Evolutionary conservation across 495 filamentous ascomycete species (phyloP), one percentile per base, ranked within the genome.

Genomic region (Penicillium parvum): DNA sequence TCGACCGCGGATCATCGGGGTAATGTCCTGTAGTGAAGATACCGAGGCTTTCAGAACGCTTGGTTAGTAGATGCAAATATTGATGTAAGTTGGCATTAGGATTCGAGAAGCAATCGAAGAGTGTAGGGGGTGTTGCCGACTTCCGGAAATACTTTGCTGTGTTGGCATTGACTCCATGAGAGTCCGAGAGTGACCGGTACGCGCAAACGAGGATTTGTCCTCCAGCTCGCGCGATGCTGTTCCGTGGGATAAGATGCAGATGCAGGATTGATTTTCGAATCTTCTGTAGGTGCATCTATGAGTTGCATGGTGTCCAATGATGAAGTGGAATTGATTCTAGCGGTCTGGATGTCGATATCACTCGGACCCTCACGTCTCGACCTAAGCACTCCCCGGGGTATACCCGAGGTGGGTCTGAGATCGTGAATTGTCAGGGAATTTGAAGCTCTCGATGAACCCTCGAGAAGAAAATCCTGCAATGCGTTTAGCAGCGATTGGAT

Each of bases 121-220:
- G 36, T 39, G 19, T 21, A 28, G 16, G 32, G 19, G 21, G 41
- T 44, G 5, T 15, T 23, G 37, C 41, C 41, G 28, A 17, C 27
- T 44, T 44, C 32, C 12, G 25, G 41, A 44, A 17, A 19, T 15
- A 43, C 28, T 43, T 18, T 43, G 27, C 26, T 28, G 26, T 10
- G 26, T 28, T 28, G 9, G 8, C 26, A 28, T n/a, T 28, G 26
- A 10, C 9, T n/a, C 26, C 3, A 10, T 8, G 9, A n/a, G 8
- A 28, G 26, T n/a, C n/a, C n/a, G 85, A 88, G 61, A 86, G 83
- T 53, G 44, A 51, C 0, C 88, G 85, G 85, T 0, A 86, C 78
- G 4, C 59, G 54, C 16, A 69, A 76, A 10, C n/a, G 71, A 68
- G 38, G 84, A 88, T 60, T 55, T 87, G 36, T 85, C 85, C 30